Percentiles rank a stretch among this genome's conserved stretches.
These are phyloP conservation scores for Gyrodon lividus DNA, from an alignment of 768 basidiomycete genomes.

Conservation along the genomic window DNA sequence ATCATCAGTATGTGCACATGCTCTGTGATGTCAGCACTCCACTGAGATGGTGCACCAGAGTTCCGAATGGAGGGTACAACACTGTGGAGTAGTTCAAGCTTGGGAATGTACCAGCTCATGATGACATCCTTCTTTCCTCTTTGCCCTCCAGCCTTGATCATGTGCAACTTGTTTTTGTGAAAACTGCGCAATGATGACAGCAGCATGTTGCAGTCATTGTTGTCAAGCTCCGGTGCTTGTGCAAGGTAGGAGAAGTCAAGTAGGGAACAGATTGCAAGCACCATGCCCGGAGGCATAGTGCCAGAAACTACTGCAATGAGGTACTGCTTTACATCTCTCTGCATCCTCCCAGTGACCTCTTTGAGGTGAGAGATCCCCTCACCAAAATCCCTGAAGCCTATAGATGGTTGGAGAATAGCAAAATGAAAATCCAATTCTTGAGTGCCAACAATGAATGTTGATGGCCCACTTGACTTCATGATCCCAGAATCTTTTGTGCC, in stretches of 20 bases:
- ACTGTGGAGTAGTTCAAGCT: slow-evolving; percentile 38
- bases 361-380: slow-evolving; percentile 40
- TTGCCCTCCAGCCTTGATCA: slow-evolving; percentile 30
- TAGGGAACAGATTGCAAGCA: slow-evolving; percentile 33
- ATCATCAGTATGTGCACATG: slow-evolving; percentile 31
- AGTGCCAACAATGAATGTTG: too few species aligned
- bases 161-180: slow-evolving; percentile 33
- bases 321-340: slow-evolving; percentile 35
- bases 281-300: slow-evolving; percentile 27
- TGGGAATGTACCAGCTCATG: slow-evolving; percentile 39
- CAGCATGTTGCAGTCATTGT: slow-evolving; percentile 15
- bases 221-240: slow-evolving; percentile 30
- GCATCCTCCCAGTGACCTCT: slow-evolving; percentile 40
- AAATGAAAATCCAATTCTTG: too few species aligned
- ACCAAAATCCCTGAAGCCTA: slow-evolving; percentile 36
- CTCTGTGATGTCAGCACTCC: slow-evolving; percentile 37
- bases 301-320: slow-evolving; percentile 35
- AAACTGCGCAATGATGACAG: slow-evolving; percentile 28
- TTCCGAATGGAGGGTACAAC: slow-evolving; percentile 27
- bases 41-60: slow-evolving; percentile 33
- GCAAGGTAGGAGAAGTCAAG: slow-evolving; percentile 37
- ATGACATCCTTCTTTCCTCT: slow-evolving; percentile 20
- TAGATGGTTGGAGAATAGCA: slow-evolving; percentile 34
- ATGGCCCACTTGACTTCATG: slow-evolving; percentile 40
- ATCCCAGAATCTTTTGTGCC: slow-evolving; percentile 40